These are phyloP conservation scores for Tylopilus sp. DNA, from an alignment of 768 basidiomycete genomes.

Conservation along the genomic window DNA sequence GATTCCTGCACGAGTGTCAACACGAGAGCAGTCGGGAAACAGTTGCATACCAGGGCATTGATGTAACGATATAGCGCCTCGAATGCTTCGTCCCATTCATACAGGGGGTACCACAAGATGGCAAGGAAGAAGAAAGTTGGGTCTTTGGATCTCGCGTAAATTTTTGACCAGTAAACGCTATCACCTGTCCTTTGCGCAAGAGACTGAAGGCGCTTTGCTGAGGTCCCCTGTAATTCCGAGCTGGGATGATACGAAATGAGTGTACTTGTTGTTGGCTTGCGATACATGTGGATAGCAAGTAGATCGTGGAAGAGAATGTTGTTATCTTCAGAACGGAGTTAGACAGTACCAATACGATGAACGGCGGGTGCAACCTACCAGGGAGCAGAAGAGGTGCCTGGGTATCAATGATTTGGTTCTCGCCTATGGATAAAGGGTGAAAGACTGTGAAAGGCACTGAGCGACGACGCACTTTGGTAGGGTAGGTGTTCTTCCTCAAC, in stretches of 20 bases:
- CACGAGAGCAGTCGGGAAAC: neutral
- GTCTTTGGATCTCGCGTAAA: constrained; percentile 30
- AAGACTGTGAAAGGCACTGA: neutral
- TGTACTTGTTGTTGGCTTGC: constrained; percentile 24
- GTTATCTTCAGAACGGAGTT: constrained; percentile 8
- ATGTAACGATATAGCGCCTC: constrained; percentile 40
- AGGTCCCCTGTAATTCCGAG: constrained; percentile 23
- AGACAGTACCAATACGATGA: neutral
- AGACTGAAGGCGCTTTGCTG: constrained; percentile 26
- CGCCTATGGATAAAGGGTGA: constrained; percentile 9
- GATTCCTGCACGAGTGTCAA: constrained; percentile 38
- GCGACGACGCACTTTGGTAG: constrained; percentile 12
- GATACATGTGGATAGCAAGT: constrained; percentile 52
- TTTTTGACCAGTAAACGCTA: constrained; percentile 37
- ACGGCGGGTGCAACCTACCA: constrained; percentile 22
- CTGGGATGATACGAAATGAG: constrained; percentile 37
- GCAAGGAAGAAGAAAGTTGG: constrained; percentile 35
- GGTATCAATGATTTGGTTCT: constrained; percentile 43
- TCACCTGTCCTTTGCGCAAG: constrained; percentile 32
- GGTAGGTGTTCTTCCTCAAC: constrained; percentile 3
- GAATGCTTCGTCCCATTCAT: constrained; percentile 60
- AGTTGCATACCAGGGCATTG: neutral
- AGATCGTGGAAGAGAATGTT: constrained; percentile 39
- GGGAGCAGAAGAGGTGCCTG: constrained; percentile 43
- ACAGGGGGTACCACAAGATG: constrained; percentile 56